Base-by-base conservation (phyloP, 192 early-diverging fungal genomes). In the Coemansia biformis region DNA sequence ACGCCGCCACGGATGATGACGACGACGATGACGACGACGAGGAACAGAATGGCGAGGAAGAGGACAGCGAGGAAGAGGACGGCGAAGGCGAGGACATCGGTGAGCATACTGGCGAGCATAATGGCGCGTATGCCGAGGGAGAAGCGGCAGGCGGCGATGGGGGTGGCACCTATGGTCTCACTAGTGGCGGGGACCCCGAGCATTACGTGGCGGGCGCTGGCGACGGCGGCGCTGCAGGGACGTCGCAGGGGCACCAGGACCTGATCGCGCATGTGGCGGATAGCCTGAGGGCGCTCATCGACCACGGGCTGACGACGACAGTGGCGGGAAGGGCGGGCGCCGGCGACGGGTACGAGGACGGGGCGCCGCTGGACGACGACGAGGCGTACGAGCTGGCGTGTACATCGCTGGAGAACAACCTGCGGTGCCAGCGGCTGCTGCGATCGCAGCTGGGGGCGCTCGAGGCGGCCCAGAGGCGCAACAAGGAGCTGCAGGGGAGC, bases 381-480 rank as follows among this genome's bases (percentile, higher is more conserved):
- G 57, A 60, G 33, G 66, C 61, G 10, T 63, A 76, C 22, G 24
- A 24, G 33, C 46, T 64, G 38, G 70, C 70, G 12, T 57, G 63
- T 48, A 46, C 62, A n/a, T 61, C 79, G 36, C 66, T 81, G 19
- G 66, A 57, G 18, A 33, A 61, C 54, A 81, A 81, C 38, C 51
- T 73, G 36, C 58, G 43, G 18, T 78, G 56, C 48, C 76, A 81
- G 61, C 40, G 65, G 35, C 41, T 38, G 38, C 45, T 78, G 22
- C 47, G 54, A 1, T 19, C 51, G 12, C 74, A 78, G 43, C 51
- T 81, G 39, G 47, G 58, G n/a, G 57, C 54, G 38, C 62, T 81
- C n/a, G 73, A 81, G 21, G 21, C 62, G 17, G 77, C 77, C 21
- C 65, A 63, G 38, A 34, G 32, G 23, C 66, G 74, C 66, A 81